These are phyloP conservation scores for Murraya koenigii DNA, from an alignment of 345 rosid genomes.

Conservation along the genomic window DNA sequence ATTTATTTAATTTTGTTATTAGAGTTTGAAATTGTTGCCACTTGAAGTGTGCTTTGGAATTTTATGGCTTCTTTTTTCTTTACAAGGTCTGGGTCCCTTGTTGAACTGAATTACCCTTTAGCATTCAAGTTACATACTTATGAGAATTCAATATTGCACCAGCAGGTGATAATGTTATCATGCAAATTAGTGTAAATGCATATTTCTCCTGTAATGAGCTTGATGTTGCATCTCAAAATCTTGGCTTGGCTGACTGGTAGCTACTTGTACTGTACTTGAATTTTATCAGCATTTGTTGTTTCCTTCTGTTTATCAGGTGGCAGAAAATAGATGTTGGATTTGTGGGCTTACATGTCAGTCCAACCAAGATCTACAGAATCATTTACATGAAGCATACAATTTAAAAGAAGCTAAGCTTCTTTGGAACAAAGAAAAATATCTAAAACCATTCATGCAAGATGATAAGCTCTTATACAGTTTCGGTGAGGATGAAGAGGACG, in stretches of 20 bases:
- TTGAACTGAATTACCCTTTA: not conserved
- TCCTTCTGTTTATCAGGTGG: conserved; percentile 50
- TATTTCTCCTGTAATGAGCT: not conserved
- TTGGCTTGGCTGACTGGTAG: not conserved
- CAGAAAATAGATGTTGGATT: conserved; percentile 72
- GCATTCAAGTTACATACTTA: too few relatives aligned
- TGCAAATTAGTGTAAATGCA: not conserved
- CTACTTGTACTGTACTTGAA: not conserved
- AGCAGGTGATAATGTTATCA: not conserved
- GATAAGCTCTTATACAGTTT: conserved; percentile 84
- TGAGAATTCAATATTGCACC: not conserved
- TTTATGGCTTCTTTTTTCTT: not conserved
- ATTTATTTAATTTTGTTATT: not conserved
- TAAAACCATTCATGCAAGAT: conserved; percentile 73
- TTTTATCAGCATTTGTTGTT: not conserved
- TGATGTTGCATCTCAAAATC: not conserved
- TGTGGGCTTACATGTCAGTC: conserved; percentile 44
- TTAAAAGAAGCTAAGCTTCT: conserved; percentile 34
- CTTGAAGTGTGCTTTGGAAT: not conserved
- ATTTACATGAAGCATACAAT: conserved; percentile 41
- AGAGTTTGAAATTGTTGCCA: not conserved
- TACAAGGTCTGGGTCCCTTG: not conserved
- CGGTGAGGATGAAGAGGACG: conserved; percentile 67
- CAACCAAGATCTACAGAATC: conserved; percentile 38
- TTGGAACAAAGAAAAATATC: conserved; percentile 59